Evolutionary conservation across 2,329 filamentous ascomycete species (phyloP).

Genomic region (Stenocarpella maydis): DNA sequence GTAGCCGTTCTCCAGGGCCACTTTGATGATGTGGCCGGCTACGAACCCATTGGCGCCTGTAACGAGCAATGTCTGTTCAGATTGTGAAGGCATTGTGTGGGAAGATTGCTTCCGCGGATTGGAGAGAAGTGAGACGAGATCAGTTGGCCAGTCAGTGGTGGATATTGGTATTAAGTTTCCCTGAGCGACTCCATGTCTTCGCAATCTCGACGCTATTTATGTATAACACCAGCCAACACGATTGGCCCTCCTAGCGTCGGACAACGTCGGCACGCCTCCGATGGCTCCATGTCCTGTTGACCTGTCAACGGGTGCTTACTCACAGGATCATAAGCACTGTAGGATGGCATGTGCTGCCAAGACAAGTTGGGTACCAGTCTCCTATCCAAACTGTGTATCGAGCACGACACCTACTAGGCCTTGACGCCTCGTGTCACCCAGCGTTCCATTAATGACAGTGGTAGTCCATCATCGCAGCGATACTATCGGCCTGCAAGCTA

Average conservation of each 20-base stretch:
- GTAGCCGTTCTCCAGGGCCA: constrained; percentile 23
- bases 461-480: neutral
- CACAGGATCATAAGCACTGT: neutral
- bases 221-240: neutral
- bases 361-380: neutral
- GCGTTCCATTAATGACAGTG: neutral
- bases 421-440: neutral
- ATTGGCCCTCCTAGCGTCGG: neutral
- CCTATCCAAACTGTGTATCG: no score
- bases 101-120: neutral
- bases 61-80: constrained; percentile 25
- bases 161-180: neutral
- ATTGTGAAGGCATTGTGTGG: neutral
- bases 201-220: neutral
- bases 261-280: neutral
- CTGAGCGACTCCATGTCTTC: neutral
- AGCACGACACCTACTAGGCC: neutral
- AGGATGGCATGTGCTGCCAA: constrained; percentile 12
- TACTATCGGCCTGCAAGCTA: neutral
- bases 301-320: constrained; percentile 4
- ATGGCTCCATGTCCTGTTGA: neutral
- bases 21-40: constrained; percentile 28
- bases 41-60: constrained; percentile 22
- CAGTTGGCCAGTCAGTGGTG: neutral
- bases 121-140: neutral